Evolutionary conservation across 306 rosid species (phyloP).

Genomic region (Vigna hirtella): DNA sequence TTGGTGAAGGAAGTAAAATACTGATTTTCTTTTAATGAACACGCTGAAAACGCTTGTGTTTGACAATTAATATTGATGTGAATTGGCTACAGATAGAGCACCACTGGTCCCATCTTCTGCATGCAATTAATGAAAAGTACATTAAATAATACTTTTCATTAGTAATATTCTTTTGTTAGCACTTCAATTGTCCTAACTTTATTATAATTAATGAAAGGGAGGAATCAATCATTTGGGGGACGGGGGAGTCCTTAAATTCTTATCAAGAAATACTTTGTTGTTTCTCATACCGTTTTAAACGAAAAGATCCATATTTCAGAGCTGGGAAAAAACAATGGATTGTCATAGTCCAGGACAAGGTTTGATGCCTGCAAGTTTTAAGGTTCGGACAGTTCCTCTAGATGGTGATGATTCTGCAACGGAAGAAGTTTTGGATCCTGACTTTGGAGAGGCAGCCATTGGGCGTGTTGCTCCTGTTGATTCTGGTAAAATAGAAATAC

Average conservation of each 20-base stretch:
- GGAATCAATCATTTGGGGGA: not conserved
- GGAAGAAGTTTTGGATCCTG: conserved; percentile 92
- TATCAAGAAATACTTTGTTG: conserved; percentile 26
- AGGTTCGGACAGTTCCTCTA: conserved; percentile 82
- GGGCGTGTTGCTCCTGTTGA: conserved; percentile 96
- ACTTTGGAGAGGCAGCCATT: conserved; percentile 95
- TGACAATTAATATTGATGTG: conserved; percentile 2
- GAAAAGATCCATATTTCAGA: conserved; percentile 53
- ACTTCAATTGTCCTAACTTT: conserved; percentile 26
- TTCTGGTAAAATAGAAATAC: conserved; percentile 62
- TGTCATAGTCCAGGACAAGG: conserved; percentile 97
- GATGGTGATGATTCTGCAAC: conserved; percentile 83
- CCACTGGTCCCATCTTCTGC: not conserved
- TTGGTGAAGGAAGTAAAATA: conserved; percentile 33
- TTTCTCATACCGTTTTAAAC: conserved; percentile 33
- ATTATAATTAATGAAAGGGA: conserved; percentile 7
- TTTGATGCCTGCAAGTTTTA: conserved; percentile 93
- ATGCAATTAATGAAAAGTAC: conserved; percentile 1
- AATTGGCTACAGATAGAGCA: not conserved
- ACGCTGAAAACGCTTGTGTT: conserved; percentile 24
- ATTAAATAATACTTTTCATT: conserved; percentile 1
- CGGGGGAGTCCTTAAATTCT: conserved; percentile 5
- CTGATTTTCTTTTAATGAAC: conserved; percentile 6
- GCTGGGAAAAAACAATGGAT: conserved; percentile 97
- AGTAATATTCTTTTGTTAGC: not conserved